Conservation (phyloP, 768 basidiomycete species). For the Rhodocollybia butyracea region DNA sequence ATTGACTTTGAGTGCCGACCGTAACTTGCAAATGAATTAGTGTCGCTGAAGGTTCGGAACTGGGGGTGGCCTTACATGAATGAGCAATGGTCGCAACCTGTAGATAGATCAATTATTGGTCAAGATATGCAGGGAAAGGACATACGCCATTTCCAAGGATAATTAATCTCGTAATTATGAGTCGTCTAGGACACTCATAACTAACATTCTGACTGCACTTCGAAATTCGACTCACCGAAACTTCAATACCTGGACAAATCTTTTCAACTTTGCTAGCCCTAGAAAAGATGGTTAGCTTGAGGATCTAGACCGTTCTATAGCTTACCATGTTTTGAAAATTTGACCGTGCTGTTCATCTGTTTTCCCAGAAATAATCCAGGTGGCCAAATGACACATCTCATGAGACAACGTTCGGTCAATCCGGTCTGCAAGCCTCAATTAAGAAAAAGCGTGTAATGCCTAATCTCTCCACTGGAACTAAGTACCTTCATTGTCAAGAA, state of each 20-base stretch:
- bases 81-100: slow-evolving; percentile 62
- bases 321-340: slow-evolving; percentile 70
- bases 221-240: slow-evolving; percentile 46
- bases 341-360: slow-evolving; percentile 72
- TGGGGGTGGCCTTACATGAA: slow-evolving; percentile 46
- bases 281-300: neutral
- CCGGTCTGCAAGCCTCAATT: slow-evolving; percentile 46
- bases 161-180: slow-evolving; percentile 74
- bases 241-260: slow-evolving; percentile 64
- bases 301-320: neutral
- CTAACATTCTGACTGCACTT: neutral
- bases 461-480: slow-evolving; percentile 14
- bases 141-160: slow-evolving; percentile 70
- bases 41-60: neutral
- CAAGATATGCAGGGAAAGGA: neutral
- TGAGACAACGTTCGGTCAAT: slow-evolving; percentile 82
- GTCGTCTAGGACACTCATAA: slow-evolving; percentile 43
- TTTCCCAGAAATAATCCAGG: slow-evolving; percentile 74
- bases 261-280: slow-evolving; percentile 75
- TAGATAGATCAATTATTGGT: neutral
- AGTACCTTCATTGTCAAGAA: slow-evolving; percentile 76
- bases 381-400: slow-evolving; percentile 91
- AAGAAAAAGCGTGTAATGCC: neutral
- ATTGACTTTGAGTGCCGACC: slow-evolving; percentile 76
- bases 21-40: slow-evolving; percentile 41